Evolutionary conservation across 495 filamentous ascomycete genomes (phyloP).

Genomic region (Hypoxylon fragiforme): DNA sequence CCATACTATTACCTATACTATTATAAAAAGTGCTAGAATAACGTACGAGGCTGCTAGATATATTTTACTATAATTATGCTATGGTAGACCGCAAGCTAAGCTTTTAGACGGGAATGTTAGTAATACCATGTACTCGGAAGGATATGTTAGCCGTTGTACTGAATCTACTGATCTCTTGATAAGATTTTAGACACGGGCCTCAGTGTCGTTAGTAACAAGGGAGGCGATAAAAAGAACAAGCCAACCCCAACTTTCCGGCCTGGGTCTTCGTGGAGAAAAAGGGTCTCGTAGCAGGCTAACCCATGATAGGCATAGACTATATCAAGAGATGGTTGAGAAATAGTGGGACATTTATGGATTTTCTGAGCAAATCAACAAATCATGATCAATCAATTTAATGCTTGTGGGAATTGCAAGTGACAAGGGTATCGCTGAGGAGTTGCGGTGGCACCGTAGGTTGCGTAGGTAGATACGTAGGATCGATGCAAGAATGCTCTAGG

Average conservation of each 20-base stretch:
- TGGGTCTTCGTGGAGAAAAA: constrained; percentile 27
- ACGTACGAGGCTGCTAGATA: constrained; percentile 1
- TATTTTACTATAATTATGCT: background rate
- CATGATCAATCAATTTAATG: background rate
- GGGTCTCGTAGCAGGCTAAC: constrained; percentile 22
- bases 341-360: constrained; percentile 15
- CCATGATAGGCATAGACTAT: constrained; percentile 15
- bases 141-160: no score
- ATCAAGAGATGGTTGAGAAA: constrained; percentile 34
- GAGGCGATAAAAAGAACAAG: constrained; percentile 31
- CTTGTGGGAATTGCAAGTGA: background rate
- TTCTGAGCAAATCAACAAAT: constrained; percentile 14
- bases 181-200: no score
- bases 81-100: background rate
- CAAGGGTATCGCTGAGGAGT: constrained; percentile 5
- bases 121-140: no score
- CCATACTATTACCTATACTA: no score
- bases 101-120: background rate
- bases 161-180: no score
- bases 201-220: no score
- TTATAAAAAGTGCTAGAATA: constrained; percentile 5
- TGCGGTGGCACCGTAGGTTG: constrained; percentile 22
- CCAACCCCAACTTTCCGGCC: constrained; percentile 27
- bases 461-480: background rate
- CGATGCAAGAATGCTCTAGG: constrained; percentile 17